phyloP scores from a whole-genome alignment of 306 rosid species.

The Luffa acutangula region DNA sequence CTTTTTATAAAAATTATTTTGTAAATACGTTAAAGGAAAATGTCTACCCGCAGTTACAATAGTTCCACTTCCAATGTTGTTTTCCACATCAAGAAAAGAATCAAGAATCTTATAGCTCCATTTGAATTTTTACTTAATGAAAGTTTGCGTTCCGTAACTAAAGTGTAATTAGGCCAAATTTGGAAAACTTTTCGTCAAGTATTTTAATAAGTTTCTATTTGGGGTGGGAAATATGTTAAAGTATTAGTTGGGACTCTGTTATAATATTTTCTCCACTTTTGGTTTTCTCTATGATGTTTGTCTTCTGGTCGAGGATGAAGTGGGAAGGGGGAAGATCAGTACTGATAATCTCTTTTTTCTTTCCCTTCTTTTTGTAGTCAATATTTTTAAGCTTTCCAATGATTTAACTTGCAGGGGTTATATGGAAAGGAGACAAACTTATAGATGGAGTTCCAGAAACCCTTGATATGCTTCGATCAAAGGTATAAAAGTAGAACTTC shows the following conservation, averaged over 20 bases:
- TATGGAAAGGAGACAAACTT: conserved; percentile 96
- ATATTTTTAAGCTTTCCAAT: neutral
- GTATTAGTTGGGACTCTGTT: neutral
- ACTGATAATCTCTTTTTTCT: neutral
- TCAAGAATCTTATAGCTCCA: neutral
- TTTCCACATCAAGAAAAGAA: neutral
- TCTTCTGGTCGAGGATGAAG: neutral
- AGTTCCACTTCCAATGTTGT: neutral
- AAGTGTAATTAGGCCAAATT: neutral
- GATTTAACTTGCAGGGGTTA: conserved; percentile 61
- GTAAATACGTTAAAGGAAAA: neutral
- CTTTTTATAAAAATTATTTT: neutral
- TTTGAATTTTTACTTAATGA: neutral
- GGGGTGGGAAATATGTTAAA: neutral
- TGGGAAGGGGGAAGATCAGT: neutral
- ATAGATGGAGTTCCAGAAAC: conserved; percentile 94
- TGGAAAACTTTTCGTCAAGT: neutral
- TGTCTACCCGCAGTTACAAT: neutral
- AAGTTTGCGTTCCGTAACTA: neutral
- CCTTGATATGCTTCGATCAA: conserved; percentile 83
- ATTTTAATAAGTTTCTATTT: neutral
- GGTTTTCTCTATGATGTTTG: neutral
- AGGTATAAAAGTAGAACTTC: conserved; percentile 34
- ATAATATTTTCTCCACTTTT: neutral
- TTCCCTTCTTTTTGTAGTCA: neutral